Conservation (phyloP, 768 basidiomycete species). For the Psilocybe subaeruginosa region DNA sequence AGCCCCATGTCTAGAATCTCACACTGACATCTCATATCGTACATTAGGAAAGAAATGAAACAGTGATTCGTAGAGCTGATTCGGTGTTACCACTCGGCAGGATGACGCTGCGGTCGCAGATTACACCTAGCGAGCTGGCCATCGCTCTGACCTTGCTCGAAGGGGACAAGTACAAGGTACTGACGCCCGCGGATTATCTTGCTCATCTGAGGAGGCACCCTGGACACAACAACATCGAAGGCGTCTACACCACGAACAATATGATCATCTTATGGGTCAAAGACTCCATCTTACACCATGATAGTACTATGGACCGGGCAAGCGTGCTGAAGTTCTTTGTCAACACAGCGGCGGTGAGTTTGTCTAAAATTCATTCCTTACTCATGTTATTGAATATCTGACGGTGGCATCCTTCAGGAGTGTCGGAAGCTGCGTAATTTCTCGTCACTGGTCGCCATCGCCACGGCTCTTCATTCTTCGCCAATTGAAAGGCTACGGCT, state of each 20-base stretch:
- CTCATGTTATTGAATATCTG: background rate
- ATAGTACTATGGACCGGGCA: conserved; percentile 35
- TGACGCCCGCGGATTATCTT: conserved; percentile 45
- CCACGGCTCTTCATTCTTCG: conserved; percentile 42
- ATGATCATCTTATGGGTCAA: conserved; percentile 42
- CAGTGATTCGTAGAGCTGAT: background rate
- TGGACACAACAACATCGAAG: conserved; percentile 34
- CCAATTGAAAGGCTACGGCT: conserved; percentile 37
- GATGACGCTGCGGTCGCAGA: conserved; percentile 30
- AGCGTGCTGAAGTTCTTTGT: conserved; percentile 47
- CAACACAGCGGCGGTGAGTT: conserved; percentile 40
- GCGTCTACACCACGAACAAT: conserved; percentile 36
- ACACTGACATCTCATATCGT: background rate
- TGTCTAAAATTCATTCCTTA: too few relatives aligned
- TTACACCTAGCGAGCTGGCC: conserved; percentile 43
- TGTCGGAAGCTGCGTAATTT: conserved; percentile 48
- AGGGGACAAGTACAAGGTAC: conserved; percentile 41
- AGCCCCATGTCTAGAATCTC: too few relatives aligned
- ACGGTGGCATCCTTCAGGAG: conserved; percentile 32
- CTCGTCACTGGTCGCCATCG: conserved; percentile 44
- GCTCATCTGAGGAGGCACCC: conserved; percentile 36
- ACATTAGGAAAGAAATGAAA: conserved; percentile 10
- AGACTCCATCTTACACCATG: conserved; percentile 41
- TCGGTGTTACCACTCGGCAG: conserved; percentile 24
- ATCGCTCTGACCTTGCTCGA: conserved; percentile 46